Evolutionary conservation across 2,329 filamentous ascomycete genomes (phyloP), one percentile per base, ranked within the genome.

Genomic region (Trichoderma sp.): DNA sequence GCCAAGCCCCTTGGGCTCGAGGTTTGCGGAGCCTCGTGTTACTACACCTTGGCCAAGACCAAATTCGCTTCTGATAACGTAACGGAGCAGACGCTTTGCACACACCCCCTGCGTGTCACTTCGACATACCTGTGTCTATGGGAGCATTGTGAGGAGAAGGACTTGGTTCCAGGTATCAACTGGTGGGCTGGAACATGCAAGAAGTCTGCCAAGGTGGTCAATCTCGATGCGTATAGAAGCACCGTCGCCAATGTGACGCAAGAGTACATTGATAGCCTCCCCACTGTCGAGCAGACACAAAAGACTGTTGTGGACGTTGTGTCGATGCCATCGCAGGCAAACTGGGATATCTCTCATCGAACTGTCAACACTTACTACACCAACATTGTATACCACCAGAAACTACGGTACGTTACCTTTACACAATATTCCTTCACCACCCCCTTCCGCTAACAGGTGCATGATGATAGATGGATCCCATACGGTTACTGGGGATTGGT

Each of bases 1-100:
- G 70, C 74, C 62, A 76, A 76, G 72, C 75, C 75, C 15, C 65
- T 75, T 8, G 74, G 73, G 12, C 30, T 64, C 11, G 32, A 76
- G 43, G 72, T 74, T n/a, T 76, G 75, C 70, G 72, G 72, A 26
- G 75, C 72, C 14, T 71, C 75, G 3, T 76, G 75, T 43, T 76
- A 76, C 71, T 73, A 74, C 63, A 61, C 74, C n/a, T 66, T 76
- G 11, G 56, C 70, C 67, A 73, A 74, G 67, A 26, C 67, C 36
- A 74, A 72, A 14, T 76, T 69, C 60, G 62, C 67, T 14, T 74
- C 66, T 3, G 57, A 71, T 21, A 71, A 69, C 30, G 63, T 58
- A 24, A 73, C 72, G 14, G 74, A 67, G 2, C 66, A 76, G 71
- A 66, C 64, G 5, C 73, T 72, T 15, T 76, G 75, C 32, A 72